A percentile compares a stretch with the other conserved stretches of the same genome.
These are phyloP conservation scores for Lagerstroemia fauriei DNA, from an alignment of 441 rosid species.

Conservation along the genomic window DNA sequence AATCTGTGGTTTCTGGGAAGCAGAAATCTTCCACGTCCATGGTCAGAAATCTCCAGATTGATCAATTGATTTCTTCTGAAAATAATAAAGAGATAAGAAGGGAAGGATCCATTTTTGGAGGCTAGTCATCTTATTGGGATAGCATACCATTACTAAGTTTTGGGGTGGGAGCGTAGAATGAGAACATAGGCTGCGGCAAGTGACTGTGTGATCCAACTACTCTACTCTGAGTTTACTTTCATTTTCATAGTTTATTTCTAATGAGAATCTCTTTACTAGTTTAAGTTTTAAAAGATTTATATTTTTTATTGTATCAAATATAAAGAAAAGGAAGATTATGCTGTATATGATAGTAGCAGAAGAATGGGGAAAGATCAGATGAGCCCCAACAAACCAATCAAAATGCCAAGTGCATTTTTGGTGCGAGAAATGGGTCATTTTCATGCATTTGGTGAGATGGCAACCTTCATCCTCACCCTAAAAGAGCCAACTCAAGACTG, in stretches of 20 bases:
- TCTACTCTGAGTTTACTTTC: background rate
- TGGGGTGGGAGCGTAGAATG: no score
- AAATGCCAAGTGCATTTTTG: background rate
- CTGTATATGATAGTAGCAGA: no score
- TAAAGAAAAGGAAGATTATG: no score
- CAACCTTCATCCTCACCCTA: no score
- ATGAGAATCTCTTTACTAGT: constrained; percentile 9
- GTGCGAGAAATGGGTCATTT: background rate
- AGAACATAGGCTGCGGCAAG: no score
- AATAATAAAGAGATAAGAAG: background rate
- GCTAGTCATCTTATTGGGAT: background rate
- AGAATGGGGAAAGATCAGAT: background rate
- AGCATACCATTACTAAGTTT: background rate
- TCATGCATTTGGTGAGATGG: background rate
- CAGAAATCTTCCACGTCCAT: constrained; percentile 50
- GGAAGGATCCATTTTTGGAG: background rate
- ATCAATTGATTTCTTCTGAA: background rate
- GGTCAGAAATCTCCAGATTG: background rate
- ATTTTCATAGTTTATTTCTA: background rate
- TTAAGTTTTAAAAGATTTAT: no score
- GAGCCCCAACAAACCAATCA: background rate
- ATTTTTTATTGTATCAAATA: no score
- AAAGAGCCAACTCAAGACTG: no score
- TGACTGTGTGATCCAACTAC: no score
- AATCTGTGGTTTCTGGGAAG: constrained; percentile 52